Conservation (phyloP, 139 green algal genomes). For the Astrephomene gubernaculifera region DNA sequence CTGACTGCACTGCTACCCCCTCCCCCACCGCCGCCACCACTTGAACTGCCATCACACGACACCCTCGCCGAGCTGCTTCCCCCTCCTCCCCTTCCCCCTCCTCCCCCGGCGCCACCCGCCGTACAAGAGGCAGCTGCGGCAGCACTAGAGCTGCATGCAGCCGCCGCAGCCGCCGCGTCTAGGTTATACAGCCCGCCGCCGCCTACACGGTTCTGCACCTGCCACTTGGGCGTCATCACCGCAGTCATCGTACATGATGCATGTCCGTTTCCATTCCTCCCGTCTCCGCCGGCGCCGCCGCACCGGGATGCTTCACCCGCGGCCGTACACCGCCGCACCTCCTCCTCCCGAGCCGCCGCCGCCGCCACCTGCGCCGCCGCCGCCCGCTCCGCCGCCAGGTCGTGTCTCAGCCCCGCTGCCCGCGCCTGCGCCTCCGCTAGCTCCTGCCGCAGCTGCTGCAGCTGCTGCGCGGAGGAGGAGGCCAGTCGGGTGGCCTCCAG, state of each 20-base stretch:
- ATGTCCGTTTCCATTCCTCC: background rate
- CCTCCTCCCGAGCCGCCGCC: no score
- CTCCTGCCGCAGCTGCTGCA: conserved; percentile 7
- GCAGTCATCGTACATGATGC: background rate
- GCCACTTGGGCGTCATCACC: conserved; percentile 45
- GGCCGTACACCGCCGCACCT: no score
- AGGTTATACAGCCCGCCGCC: conserved; percentile 65
- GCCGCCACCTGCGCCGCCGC: no score
- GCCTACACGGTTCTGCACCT: conserved; percentile 67
- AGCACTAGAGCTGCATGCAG: no score
- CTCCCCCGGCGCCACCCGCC: background rate
- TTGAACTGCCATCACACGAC: no score
- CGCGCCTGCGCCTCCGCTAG: conserved; percentile 13
- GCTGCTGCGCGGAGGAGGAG: background rate
- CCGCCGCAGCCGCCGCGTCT: background rate
- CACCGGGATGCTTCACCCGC: no score
- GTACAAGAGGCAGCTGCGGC: no score
- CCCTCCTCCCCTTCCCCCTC: background rate
- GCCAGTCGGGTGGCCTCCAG: background rate
- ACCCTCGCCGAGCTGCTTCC: background rate
- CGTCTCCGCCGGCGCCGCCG: background rate
- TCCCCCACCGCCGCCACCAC: background rate
- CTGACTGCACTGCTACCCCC: background rate
- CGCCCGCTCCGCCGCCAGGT: background rate
- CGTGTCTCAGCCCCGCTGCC: background rate